Evolutionary conservation across 2,329 filamentous ascomycete genomes (phyloP).

Genomic region (Plenodomus lindquistii): DNA sequence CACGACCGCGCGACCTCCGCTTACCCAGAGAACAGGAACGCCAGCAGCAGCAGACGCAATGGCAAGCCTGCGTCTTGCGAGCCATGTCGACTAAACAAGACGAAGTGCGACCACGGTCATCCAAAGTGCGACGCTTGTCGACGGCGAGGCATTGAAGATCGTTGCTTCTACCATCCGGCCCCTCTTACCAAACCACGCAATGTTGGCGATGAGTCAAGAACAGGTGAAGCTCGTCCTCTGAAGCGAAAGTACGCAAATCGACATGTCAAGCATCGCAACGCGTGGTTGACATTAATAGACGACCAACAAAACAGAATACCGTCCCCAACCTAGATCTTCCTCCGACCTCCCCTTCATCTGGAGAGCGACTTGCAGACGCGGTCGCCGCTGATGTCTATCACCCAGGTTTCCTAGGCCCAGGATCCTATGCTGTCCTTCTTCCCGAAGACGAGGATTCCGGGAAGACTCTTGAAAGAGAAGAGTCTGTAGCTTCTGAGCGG

Average conservation of each 20-base stretch:
- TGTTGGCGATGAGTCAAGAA: constrained; percentile 11
- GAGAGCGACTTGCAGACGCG: constrained; percentile 37
- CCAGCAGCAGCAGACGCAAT: constrained; percentile 34
- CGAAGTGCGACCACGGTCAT: constrained; percentile 36
- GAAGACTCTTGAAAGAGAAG: constrained; percentile 18
- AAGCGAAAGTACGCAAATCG: constrained; percentile 34
- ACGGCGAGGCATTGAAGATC: constrained; percentile 37
- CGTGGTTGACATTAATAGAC: constrained; percentile 14
- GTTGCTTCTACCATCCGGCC: constrained; percentile 42
- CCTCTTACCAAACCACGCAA: constrained; percentile 37
- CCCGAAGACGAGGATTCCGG: constrained; percentile 30
- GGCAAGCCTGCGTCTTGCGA: constrained; percentile 41
- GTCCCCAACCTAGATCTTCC: constrained; percentile 11
- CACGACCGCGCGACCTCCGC: background rate
- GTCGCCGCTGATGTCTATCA: constrained; percentile 37
- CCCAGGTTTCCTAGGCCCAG: constrained; percentile 40
- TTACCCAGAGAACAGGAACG: constrained; percentile 22
- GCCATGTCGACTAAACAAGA: constrained; percentile 40
- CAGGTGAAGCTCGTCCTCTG: constrained; percentile 18
- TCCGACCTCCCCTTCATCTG: constrained; percentile 14
- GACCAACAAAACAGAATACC: constrained; percentile 17
- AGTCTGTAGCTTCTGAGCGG: constrained; percentile 29
- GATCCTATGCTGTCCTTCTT: constrained; percentile 36
- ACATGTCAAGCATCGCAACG: background rate
- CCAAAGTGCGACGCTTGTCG: constrained; percentile 40